Evolutionary conservation across 306 rosid species (phyloP), one percentile per base, ranked within the genome.

Genomic region (Corylus avellana): DNA sequence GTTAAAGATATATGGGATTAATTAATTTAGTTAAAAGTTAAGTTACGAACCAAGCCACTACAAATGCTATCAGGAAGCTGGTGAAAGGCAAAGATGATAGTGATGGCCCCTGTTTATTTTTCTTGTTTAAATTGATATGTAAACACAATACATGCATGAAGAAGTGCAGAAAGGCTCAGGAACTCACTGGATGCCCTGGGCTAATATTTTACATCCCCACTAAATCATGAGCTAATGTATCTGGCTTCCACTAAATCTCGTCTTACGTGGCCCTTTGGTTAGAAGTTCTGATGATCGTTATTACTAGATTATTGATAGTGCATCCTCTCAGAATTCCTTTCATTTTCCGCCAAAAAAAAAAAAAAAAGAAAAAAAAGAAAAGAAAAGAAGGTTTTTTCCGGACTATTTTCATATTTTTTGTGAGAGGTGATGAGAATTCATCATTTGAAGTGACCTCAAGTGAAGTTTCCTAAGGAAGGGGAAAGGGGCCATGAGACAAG

Each of bases 391-490:
- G 1, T 8, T 20, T 29, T 62, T 12, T 13, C n/a, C n/a, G 44
- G 1, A 5, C n/a, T 11, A 12, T 29, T 62, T 62, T 22, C 39
- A 0, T 11, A 12, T 5, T 62, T 5, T 4, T 20, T 4, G 27
- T 8, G 58, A 22, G 9, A 62, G 22, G 35, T 48, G 71, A 49
- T 9, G 32, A 29, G 54, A 75, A 47, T 8, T 7, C 48, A 4
- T 69, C 71, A 61, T 27, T 27, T 16, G 58, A 3, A 61, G 17
- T 70, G 48, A 8, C 35, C 61, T 10, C 47, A 9, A 27, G 42
- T 18, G 69, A 74, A 74, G 37, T 44, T 74, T 17, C 69, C 55
- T 8, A 47, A 2, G 12, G 70, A 75, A 75, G 59, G 78, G 27
- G 7, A 57, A 75, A 75, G 59, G 78, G 27, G 7, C 69, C 46